Evolutionary conservation across 805 yeast genomes (phyloP).

Genomic region (Yarrowia hollandica): DNA sequence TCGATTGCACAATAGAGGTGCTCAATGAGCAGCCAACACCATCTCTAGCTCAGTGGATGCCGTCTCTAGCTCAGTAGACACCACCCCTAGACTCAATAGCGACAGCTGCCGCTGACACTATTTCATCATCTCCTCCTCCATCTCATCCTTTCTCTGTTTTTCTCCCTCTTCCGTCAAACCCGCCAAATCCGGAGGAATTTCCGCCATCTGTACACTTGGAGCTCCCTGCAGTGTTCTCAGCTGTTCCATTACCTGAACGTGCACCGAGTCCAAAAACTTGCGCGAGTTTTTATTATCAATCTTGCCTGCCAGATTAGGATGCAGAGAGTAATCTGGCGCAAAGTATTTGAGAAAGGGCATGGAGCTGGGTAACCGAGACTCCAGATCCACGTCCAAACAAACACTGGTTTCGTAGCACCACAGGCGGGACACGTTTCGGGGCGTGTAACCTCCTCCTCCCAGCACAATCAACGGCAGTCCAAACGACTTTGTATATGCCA

Average conservation of each 20-base stretch:
- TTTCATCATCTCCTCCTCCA: conserved; percentile 33
- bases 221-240: conserved; percentile 82
- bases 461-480: conserved; percentile 88
- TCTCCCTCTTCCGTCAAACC: conserved; percentile 46
- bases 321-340: conserved; percentile 88
- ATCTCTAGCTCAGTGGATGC: too few species aligned
- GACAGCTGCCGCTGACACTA: too few species aligned
- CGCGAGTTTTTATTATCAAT: conserved; percentile 84
- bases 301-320: conserved; percentile 76
- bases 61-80: too few species aligned
- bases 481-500: conserved; percentile 79
- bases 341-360: conserved; percentile 80
- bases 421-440: conserved; percentile 91
- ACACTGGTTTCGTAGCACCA: conserved; percentile 95
- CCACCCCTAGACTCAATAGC: too few species aligned
- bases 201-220: conserved; percentile 90
- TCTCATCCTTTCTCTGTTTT: conserved; percentile 40
- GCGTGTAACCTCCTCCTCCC: conserved; percentile 99
- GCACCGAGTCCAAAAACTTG: conserved; percentile 77
- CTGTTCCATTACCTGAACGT: conserved; percentile 75
- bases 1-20: too few species aligned
- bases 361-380: conserved; percentile 69
- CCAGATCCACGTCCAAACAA: conserved; percentile 73
- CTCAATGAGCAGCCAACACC: too few species aligned
- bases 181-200: conserved; percentile 69